Evolutionary conservation across 208 protist species (phyloP).

Genomic region (Wallacemonas sp.): DNA sequence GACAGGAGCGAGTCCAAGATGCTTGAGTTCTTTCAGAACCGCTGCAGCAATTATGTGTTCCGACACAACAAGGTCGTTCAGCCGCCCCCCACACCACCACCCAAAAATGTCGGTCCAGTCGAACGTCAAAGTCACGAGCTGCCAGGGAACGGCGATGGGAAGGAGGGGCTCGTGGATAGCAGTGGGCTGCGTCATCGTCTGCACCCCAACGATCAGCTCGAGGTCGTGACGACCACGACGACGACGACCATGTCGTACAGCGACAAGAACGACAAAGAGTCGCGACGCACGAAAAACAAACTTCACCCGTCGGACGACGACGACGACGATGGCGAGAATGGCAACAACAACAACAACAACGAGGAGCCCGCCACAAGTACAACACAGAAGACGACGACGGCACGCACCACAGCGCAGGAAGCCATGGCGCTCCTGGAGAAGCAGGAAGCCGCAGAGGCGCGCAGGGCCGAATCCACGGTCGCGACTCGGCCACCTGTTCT

Average conservation of each 20-base stretch:
- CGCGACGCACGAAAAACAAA: neutral
- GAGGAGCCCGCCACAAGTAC: neutral
- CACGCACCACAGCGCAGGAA: constrained; percentile 2
- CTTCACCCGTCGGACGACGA: neutral
- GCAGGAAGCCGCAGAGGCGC: too few relatives aligned
- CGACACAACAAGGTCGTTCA: constrained; percentile 10
- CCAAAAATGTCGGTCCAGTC: neutral
- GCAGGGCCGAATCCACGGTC: too few relatives aligned
- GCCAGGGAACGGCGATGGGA: neutral
- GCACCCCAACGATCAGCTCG: neutral
- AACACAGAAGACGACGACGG: neutral
- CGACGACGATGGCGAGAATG: neutral
- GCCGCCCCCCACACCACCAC: neutral
- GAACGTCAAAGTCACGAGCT: neutral
- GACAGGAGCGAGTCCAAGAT: constrained; percentile 60
- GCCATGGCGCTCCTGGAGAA: neutral
- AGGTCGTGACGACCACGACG: constrained; percentile 8
- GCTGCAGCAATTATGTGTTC: constrained; percentile 39
- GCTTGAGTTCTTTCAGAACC: constrained; percentile 66
- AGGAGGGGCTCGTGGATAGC: too few relatives aligned
- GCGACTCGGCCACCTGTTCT: neutral
- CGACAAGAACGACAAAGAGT: neutral
- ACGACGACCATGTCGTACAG: constrained; percentile 9
- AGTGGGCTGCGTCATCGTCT: neutral
- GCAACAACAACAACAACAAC: neutral